Percentiles rank a stretch among this genome's conserved stretches.
These are phyloP conservation scores for Rubia tinctorum DNA, from an alignment of 305 asterid species.

Conservation along the genomic window DNA sequence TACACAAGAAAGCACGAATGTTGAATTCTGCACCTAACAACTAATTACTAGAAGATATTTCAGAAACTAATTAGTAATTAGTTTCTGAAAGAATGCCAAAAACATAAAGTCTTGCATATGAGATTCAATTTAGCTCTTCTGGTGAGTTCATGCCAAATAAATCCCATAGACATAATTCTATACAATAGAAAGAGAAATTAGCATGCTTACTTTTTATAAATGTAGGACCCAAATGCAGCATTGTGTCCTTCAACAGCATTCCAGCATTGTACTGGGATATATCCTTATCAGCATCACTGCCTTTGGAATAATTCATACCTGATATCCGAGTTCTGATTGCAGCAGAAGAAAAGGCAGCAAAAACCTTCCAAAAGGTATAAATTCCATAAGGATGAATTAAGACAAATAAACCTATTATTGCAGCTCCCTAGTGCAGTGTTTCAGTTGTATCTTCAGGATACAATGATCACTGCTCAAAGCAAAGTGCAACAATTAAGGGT, in stretches of 20 bases:
- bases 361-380: constrained; percentile 63
- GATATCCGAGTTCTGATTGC: constrained; percentile 69
- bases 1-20: constrained; percentile 34
- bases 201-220: constrained; percentile 74
- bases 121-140: not conserved
- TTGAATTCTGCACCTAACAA: not conserved
- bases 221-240: constrained; percentile 94
- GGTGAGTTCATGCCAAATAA: not conserved
- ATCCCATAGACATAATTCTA: not conserved
- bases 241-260: constrained; percentile 71
- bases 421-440: constrained; percentile 15
- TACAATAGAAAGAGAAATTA: not conserved
- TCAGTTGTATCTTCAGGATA: constrained; percentile 5
- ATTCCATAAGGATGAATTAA: constrained; percentile 30
- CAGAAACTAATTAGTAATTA: not conserved
- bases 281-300: constrained; percentile 40
- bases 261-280: constrained; percentile 62
- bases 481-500: not conserved
- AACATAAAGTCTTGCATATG: not conserved
- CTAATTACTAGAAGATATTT: not conserved
- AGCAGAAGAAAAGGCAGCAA: constrained; percentile 73
- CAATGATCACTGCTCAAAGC: constrained; percentile 10
- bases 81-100: not conserved
- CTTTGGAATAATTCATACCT: constrained; percentile 43
- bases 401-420: constrained; percentile 14